Evolutionary conservation across 306 rosid genomes (phyloP), one percentile per base, ranked within the genome.

Genomic region (Dalbergia cultrata): DNA sequence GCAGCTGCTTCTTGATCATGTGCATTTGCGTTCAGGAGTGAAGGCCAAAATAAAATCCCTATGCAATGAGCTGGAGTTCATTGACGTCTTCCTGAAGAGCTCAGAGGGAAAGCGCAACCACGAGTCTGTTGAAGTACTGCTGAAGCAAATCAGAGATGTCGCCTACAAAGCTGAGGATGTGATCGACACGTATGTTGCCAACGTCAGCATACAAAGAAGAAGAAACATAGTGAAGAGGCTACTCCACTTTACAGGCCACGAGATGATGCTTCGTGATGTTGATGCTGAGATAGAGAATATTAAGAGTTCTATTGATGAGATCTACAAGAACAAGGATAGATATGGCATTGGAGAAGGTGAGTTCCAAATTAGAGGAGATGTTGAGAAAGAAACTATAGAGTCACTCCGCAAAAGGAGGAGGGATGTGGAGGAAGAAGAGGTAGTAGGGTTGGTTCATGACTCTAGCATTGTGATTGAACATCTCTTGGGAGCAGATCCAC

Each of bases 91-190:
- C 22, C 75, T 82, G 13, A 35, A 41, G 18, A 72, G 57, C 14
- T 61, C 75, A 0, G 64, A 82, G 54, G 70, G 75, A 3, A 77
- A 77, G 56, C 17, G 45, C 53, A 50, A 6, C 7, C 33, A 58
- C 4, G 0, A 58, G 5, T 4, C 34, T 0, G 61, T 57, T 9
- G 19, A 72, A 21, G 69, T 31, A 58, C 58, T 71, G 5, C 26
- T 83, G 5, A 44, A 9, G 2, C 80, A 77, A 57, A 83, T 77
- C 5, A 71, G 70, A 37, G 82, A 83, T 31, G 75, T 13, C 0
- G 80, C 83, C 3, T 2, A 44, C 34, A 33, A 49, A 52, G 78
- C 74, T 12, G 85, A 82, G 11, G 80, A 83, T 65, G 75, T 83
- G 4, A 22, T 77, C 0, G 86, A 83, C 66, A 57, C 57, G 0